These are phyloP conservation scores for Alternaria triticimaculans DNA, from an alignment of 2,329 filamentous ascomycete genomes.

Conservation along the genomic window DNA sequence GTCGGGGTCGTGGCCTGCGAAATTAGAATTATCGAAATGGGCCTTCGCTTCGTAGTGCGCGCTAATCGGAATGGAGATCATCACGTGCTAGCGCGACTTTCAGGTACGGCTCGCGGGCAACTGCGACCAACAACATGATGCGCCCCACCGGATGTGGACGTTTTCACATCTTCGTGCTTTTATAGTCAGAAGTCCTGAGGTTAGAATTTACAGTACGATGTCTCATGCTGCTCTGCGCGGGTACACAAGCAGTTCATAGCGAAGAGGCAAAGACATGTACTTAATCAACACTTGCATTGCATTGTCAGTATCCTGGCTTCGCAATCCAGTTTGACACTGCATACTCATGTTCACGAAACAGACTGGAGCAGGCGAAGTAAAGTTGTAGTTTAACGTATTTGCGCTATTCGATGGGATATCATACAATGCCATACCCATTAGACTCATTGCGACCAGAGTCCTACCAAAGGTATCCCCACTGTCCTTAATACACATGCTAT, in stretches of 20 bases:
- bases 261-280: not conserved
- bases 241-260: not conserved
- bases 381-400: not conserved
- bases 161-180: not conserved
- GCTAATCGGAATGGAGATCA: slow-evolving; percentile 8
- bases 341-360: not conserved
- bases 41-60: slow-evolving; percentile 14
- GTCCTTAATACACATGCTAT: not conserved
- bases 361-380: not conserved
- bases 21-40: slow-evolving; percentile 13
- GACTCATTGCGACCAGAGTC: not conserved
- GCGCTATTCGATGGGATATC: slow-evolving; percentile 1
- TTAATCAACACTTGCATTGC: not conserved
- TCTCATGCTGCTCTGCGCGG: not conserved
- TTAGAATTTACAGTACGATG: not conserved
- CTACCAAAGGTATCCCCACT: not conserved
- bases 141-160: not conserved
- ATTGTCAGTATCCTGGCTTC: not conserved
- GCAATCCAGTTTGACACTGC: not conserved
- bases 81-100: slow-evolving; percentile 18
- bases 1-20: slow-evolving; percentile 19
- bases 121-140: not conserved
- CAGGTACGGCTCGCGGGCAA: not conserved
- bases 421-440: not conserved
- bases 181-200: not conserved